These are phyloP conservation scores for Metschnikowia dekortorum DNA, from an alignment of 805 yeast species.

Conservation along the genomic window DNA sequence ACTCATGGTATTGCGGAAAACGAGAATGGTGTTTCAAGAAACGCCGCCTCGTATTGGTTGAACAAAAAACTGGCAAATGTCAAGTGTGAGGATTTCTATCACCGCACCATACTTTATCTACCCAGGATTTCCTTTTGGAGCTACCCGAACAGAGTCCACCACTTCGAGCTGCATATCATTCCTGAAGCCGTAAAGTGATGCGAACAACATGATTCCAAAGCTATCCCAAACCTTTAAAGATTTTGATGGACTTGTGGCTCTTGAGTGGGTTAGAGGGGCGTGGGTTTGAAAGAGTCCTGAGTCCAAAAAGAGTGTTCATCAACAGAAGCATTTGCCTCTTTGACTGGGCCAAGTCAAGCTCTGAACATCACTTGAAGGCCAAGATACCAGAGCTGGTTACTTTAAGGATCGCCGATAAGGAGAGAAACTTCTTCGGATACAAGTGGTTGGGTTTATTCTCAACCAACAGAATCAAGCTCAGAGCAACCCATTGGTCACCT, in stretches of 20 bases:
- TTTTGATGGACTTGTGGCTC: constrained; percentile 89
- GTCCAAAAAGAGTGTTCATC: constrained; percentile 63
- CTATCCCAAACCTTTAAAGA: constrained; percentile 97
- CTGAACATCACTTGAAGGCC: constrained; percentile 69
- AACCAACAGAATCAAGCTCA: constrained; percentile 69
- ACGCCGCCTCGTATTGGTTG: constrained; percentile 83
- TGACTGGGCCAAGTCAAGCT: constrained; percentile 65
- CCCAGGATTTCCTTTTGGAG: constrained; percentile 92
- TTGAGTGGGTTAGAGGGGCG: constrained; percentile 64
- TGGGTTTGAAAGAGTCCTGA: constrained; percentile 27
- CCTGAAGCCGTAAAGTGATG: constrained; percentile 95
- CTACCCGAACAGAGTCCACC: constrained; percentile 98
- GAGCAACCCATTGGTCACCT: constrained; percentile 90
- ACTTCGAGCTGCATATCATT: constrained; percentile 85
- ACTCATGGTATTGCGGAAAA: too few relatives aligned
- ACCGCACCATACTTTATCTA: constrained; percentile 93
- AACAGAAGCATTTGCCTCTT: constrained; percentile 80
- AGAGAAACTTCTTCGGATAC: constrained; percentile 82
- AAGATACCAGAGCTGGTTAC: constrained; percentile 73
- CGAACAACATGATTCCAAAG: constrained; percentile 97
- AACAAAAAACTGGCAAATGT: constrained; percentile 79
- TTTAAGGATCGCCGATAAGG: constrained; percentile 77
- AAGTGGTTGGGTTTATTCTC: constrained; percentile 93
- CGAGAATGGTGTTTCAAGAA: constrained; percentile 50
- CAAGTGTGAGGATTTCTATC: constrained; percentile 80